Percentiles rank a stretch among this genome's conserved stretches.
These are phyloP conservation scores for Darksidea phi DNA, from an alignment of 495 filamentous ascomycete species.

Conservation along the genomic window DNA sequence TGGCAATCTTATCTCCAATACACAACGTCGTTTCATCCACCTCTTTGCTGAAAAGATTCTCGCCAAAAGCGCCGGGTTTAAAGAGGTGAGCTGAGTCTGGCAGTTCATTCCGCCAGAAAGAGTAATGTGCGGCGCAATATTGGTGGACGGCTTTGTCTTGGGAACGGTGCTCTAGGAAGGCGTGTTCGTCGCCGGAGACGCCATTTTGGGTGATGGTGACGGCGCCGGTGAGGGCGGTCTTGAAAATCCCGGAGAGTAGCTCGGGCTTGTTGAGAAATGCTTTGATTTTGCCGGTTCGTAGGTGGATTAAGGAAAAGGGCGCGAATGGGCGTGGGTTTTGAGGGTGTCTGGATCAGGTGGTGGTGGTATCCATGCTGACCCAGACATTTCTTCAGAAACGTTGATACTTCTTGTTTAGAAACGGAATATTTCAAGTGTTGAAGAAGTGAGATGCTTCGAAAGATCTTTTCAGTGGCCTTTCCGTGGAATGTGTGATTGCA, in stretches of 20 bases:
- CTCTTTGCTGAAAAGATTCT: slow-evolving; percentile 53
- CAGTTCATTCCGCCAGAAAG: slow-evolving; percentile 48
- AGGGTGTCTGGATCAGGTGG: background rate
- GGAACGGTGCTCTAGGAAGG: slow-evolving; percentile 55
- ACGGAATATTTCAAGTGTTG: background rate
- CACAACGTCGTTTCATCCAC: slow-evolving; percentile 60
- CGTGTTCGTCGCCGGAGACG: slow-evolving; percentile 56
- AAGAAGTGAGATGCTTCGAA: background rate
- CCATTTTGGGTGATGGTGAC: slow-evolving; percentile 50
- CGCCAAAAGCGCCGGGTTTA: slow-evolving; percentile 55
- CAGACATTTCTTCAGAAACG: background rate
- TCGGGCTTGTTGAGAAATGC: slow-evolving; percentile 46
- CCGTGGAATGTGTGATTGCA: background rate
- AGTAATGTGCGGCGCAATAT: slow-evolving; percentile 57
- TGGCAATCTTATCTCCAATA: slow-evolving; percentile 54
- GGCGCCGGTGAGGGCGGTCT: slow-evolving; percentile 41
- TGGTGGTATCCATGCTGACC: background rate
- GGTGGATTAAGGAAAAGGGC: slow-evolving; percentile 49
- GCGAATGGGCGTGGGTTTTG: slow-evolving; percentile 21
- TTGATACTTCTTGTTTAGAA: background rate
- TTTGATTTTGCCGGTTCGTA: slow-evolving; percentile 56
- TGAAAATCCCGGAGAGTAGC: slow-evolving; percentile 53
- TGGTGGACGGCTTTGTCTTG: slow-evolving; percentile 58
- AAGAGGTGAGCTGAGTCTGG: slow-evolving; percentile 48
- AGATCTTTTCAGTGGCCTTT: background rate